A percentile compares a stretch with the other conserved stretches of the same genome.
Conservation (phyloP, 2,329 filamentous ascomycete species). For the Neospermospora avenae region DNA sequence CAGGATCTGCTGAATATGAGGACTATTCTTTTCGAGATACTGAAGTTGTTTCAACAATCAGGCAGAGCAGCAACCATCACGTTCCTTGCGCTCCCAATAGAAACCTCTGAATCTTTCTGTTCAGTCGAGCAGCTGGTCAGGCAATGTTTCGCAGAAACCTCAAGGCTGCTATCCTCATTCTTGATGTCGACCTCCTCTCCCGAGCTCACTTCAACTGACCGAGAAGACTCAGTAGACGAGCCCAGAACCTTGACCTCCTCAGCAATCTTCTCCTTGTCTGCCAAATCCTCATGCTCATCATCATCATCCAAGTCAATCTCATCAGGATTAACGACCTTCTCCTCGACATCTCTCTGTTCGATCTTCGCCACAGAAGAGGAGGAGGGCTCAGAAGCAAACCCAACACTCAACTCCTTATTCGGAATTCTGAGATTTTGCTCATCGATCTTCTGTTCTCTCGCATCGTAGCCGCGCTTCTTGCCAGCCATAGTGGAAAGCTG, state of each 20-base stretch:
- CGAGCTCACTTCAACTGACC: not conserved
- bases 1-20: too few relatives aligned
- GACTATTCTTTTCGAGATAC: too few relatives aligned
- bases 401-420: not conserved
- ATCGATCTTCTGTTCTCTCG: not conserved
- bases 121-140: too few relatives aligned
- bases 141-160: too few relatives aligned
- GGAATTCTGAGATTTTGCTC: not conserved
- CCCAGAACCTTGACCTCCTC: not conserved
- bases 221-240: not conserved
- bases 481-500: not conserved
- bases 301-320: constrained; percentile 7
- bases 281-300: not conserved
- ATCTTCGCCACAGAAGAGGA: not conserved
- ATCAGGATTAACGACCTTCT: not conserved
- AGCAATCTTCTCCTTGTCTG: not conserved
- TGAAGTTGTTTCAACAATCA: too few relatives aligned
- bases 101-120: too few relatives aligned
- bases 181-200: not conserved
- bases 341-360: not conserved
- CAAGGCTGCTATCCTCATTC: too few relatives aligned
- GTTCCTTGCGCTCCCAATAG: too few relatives aligned
- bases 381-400: not conserved
- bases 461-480: not conserved
- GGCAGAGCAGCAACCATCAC: too few relatives aligned